Evolutionary conservation across 768 basidiomycete species (phyloP), one percentile per base, ranked within the genome.

Genomic region (Trametes punicea): DNA sequence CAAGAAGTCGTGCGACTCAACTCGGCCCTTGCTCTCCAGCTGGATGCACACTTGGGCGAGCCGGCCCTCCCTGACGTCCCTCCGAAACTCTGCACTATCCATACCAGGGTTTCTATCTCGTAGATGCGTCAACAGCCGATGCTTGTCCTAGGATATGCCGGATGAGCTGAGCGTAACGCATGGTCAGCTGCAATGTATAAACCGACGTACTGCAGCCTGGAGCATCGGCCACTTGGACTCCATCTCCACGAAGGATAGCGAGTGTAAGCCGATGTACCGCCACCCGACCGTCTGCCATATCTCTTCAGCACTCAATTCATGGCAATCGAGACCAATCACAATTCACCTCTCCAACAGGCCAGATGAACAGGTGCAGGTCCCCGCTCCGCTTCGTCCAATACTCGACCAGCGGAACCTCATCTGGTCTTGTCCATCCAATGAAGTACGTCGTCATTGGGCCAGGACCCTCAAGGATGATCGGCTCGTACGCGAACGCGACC

Each of bases 401-500:
- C 26, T 59, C 54, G 2, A 76, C 65, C 1, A 56, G 64, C 33
- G 67, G 62, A 39, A 78, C 79, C 26, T 65, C 70, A 15, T 62
- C 47, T 7, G 55, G 54, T 4, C 66, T 65, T 18, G 79, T 77
- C 82, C 83, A 86, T 58, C 83, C 81, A 38, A 85, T 70, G 23
- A 84, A 56, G 59, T 79, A 75, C 5, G 79, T 61, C 2, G 62
- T 66, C 3, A 62, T 62, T 9, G 73, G 69, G 1, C 70, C 62
- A 8, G 73, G 69, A 1, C 70, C 74, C 47, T 86, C 84, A 36
- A 84, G 71, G 23, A 81, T 71, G 29, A 84, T 70, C 0, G 85
- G 85, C 55, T 82, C 79, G 46, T 80, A 76, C 8, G 84, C 36
- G 56, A 84, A 85, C 0, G 77, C 81, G 60, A 77, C 64, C 8